Percentiles rank a stretch among this genome's conserved stretches.
phyloP scores from a whole-genome alignment of 129 eudicot species.

The Centrapalus pauciflorus region DNA sequence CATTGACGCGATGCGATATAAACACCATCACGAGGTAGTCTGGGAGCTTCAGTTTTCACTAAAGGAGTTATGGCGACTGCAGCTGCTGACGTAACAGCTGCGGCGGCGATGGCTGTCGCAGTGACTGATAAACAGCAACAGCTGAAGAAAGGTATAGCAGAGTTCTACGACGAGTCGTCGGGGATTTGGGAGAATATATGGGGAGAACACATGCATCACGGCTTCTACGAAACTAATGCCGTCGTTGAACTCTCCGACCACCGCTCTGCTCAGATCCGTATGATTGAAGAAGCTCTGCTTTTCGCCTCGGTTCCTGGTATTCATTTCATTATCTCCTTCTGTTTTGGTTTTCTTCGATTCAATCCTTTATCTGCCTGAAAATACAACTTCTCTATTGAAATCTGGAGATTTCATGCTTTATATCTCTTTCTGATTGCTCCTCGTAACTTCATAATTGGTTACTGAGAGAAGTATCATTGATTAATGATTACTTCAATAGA shows the following conservation, averaged over 20 bases:
- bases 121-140: neutral
- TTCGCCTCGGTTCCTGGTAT: slow-evolving; percentile 72
- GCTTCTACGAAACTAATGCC: slow-evolving; percentile 45
- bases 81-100: neutral
- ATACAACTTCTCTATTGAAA: neutral
- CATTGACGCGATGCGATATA: neutral
- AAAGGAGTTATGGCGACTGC: slow-evolving; percentile 7
- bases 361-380: neutral
- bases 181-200: slow-evolving; percentile 95
- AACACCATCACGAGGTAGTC: neutral
- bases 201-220: slow-evolving; percentile 99
- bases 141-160: slow-evolving; percentile 68
- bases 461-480: neutral
- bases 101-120: neutral
- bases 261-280: slow-evolving; percentile 84
- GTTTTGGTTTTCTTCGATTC: neutral
- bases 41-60: neutral
- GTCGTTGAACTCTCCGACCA: slow-evolving; percentile 58
- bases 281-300: slow-evolving; percentile 69
- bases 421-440: neutral
- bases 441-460: neutral
- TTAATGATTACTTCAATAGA: neutral
- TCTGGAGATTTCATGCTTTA: neutral
- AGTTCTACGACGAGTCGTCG: slow-evolving; percentile 78
- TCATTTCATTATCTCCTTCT: neutral